These are phyloP conservation scores for Aspergillus ochraceoroseus DNA, from an alignment of 2,329 filamentous ascomycete genomes.

Conservation along the genomic window DNA sequence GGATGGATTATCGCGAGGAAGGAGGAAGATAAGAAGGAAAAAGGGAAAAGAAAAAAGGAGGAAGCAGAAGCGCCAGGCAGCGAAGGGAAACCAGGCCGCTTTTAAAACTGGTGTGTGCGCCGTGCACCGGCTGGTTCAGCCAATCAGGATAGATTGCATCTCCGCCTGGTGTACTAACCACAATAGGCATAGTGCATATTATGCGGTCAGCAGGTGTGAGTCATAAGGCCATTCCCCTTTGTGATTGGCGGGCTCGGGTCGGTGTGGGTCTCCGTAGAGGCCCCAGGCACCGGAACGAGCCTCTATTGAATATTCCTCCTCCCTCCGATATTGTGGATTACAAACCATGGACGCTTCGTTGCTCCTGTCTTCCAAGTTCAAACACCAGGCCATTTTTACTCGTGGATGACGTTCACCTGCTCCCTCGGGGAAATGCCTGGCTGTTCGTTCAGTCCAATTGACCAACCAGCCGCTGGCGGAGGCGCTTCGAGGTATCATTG, in stretches of 20 bases:
- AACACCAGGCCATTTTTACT: neutral
- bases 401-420: neutral
- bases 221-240: slow-evolving; percentile 23
- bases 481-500: neutral
- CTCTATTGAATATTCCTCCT: neutral
- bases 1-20: slow-evolving; percentile 10
- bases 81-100: slow-evolving; percentile 38
- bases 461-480: slow-evolving; percentile 8
- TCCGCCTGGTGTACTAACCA: slow-evolving; percentile 17
- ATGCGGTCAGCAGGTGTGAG: slow-evolving; percentile 35
- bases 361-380: neutral
- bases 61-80: slow-evolving; percentile 32
- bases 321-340: slow-evolving; percentile 3
- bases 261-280: slow-evolving; percentile 6
- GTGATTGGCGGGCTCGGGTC: slow-evolving; percentile 26
- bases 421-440: neutral
- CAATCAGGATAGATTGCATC: slow-evolving; percentile 24
- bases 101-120: slow-evolving; percentile 32
- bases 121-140: slow-evolving; percentile 18
- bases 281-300: slow-evolving; percentile 15
- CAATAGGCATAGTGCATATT: slow-evolving; percentile 5
- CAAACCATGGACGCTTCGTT: slow-evolving; percentile 1
- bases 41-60: slow-evolving; percentile 12
- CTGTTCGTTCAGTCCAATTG: slow-evolving; percentile 7
- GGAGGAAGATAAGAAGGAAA: slow-evolving; percentile 13